Evolutionary conservation across 306 rosid genomes (phyloP), one percentile per base, ranked within the genome.

Genomic region (Cicer cuneatum): DNA sequence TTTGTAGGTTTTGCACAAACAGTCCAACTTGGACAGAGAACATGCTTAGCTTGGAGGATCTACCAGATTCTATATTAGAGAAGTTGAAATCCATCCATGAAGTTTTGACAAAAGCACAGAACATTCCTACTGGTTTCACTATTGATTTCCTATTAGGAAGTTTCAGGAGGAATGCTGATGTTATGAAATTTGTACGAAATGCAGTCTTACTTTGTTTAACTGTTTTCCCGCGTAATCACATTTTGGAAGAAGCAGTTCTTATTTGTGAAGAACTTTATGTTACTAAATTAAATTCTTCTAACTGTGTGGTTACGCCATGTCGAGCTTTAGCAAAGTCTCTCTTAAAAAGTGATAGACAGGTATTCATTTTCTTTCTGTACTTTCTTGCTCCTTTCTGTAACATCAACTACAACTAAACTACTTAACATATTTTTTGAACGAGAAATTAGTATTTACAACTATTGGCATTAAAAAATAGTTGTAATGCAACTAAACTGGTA

Each of bases 311-410:
- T 81, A 91, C 97, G 24, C 97, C 97, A 8, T 91, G 96, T 75
- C 91, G 89, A 70, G 80, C 89, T 73, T 86, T 93, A 61, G 97
- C 98, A 37, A 93, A 89, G 85, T 76, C 69, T 73, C 94, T 93
- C 65, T 81, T 93, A 60, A 93, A 93, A 85, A 82, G 79, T 84
- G 98, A 93, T 79, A 83, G 98, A 21, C 92, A 89, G 94, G 98
- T 93, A 86, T 37, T 75, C 59, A 18, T 24, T 69, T 64, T 53
- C n/a, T 52, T 8, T 43, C 77, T 8, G 45, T 68, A 69, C 39
- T 64, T 43, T 39, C 57, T 72, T 14, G 7, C 70, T 42, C 21
- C 51, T 38, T 66, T 74, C 9, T 59, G 18, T 67, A 67, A 33
- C 21, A 24, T 40, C 14, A 57, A 57, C 35, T 29, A 29, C 35